These are phyloP conservation scores for Tuctoria greenei DNA, from an alignment of 176 grass and related monocot genomes.

Conservation along the genomic window DNA sequence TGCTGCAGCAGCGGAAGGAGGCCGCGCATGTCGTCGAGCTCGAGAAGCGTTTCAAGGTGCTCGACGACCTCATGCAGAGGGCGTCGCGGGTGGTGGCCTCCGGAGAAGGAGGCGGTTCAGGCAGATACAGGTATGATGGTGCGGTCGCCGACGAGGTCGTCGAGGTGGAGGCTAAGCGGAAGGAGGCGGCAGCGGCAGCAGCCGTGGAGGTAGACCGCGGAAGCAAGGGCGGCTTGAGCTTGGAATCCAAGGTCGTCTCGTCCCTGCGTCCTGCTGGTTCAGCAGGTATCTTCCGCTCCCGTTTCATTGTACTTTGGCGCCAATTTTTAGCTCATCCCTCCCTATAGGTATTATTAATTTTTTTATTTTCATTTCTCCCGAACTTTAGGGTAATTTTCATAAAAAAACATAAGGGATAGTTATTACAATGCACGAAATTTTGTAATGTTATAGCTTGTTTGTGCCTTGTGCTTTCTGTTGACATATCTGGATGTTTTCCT, in stretches of 20 bases:
- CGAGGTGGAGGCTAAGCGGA: slow-evolving; percentile 37
- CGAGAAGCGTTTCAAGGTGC: slow-evolving; percentile 66
- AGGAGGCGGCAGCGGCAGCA: not conserved
- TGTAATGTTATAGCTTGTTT: not conserved
- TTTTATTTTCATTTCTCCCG: not conserved
- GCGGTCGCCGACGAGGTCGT: slow-evolving; percentile 5
- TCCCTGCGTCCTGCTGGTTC: slow-evolving; percentile 44
- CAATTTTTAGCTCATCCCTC: not conserved
- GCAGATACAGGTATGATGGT: not conserved
- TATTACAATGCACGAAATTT: too few relatives aligned
- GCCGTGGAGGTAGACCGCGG: slow-evolving; percentile 35
- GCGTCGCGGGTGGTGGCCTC: slow-evolving; percentile 52
- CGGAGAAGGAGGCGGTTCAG: not conserved
- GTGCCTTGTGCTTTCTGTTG: not conserved
- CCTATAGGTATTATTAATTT: not conserved
- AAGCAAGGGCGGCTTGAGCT: slow-evolving; percentile 28
- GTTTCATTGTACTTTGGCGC: not conserved
- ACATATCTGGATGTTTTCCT: not conserved
- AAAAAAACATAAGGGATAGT: too few relatives aligned
- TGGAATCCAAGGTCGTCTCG: slow-evolving; percentile 34
- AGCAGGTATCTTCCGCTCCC: slow-evolving; percentile 42
- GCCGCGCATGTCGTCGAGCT: slow-evolving; percentile 70
- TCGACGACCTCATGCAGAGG: slow-evolving; percentile 83
- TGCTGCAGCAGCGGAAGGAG: slow-evolving; percentile 79
- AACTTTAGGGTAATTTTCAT: not conserved